Percentiles rank a stretch among this genome's conserved stretches.
These are phyloP conservation scores for Rhizopogon vulgaris DNA, from an alignment of 768 basidiomycete genomes.

Conservation along the genomic window DNA sequence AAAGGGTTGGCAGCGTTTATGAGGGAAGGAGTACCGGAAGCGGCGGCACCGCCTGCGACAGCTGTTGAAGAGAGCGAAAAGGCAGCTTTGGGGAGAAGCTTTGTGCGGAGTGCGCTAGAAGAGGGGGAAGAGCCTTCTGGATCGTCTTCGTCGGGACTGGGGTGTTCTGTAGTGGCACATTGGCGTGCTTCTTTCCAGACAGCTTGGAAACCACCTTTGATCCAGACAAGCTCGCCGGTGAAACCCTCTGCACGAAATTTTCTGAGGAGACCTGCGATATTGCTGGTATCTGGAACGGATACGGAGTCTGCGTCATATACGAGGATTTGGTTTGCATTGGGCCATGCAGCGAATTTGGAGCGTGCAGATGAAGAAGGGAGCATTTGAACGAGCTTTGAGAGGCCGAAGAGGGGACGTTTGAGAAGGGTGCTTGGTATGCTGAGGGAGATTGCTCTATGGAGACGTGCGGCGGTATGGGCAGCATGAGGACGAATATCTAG, in stretches of 20 bases:
- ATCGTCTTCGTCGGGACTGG: slow-evolving; percentile 45
- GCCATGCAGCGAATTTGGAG: slow-evolving; percentile 55
- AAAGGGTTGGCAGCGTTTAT: slow-evolving; percentile 67
- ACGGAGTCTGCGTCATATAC: slow-evolving; percentile 82
- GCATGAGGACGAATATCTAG: slow-evolving; percentile 88
- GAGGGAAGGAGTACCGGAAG: slow-evolving; percentile 16
- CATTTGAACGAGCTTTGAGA: slow-evolving; percentile 73
- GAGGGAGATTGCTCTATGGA: slow-evolving; percentile 71
- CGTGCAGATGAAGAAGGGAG: slow-evolving; percentile 59
- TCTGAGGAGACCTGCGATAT: slow-evolving; percentile 65
- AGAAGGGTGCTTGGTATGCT: slow-evolving; percentile 93
- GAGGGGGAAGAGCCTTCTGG: slow-evolving; percentile 27
- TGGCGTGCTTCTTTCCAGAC: slow-evolving; percentile 50
- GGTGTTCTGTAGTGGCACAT: slow-evolving; percentile 46
- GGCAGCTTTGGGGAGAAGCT: slow-evolving; percentile 56
- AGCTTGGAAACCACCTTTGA: slow-evolving; percentile 78
- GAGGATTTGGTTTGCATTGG: slow-evolving; percentile 54
- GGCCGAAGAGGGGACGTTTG: slow-evolving; percentile 82
- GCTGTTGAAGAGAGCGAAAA: slow-evolving; percentile 49
- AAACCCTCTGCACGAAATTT: slow-evolving; percentile 65
- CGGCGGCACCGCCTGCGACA: slow-evolving; percentile 9
- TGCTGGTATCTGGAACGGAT: slow-evolving; percentile 53
- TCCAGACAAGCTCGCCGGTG: slow-evolving; percentile 63
- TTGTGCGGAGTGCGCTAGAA: slow-evolving; percentile 40
- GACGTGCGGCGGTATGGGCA: slow-evolving; percentile 57